Base-by-base conservation (phyloP, 176 grass and related monocot genomes). In the Aegilops umbellulata region DNA sequence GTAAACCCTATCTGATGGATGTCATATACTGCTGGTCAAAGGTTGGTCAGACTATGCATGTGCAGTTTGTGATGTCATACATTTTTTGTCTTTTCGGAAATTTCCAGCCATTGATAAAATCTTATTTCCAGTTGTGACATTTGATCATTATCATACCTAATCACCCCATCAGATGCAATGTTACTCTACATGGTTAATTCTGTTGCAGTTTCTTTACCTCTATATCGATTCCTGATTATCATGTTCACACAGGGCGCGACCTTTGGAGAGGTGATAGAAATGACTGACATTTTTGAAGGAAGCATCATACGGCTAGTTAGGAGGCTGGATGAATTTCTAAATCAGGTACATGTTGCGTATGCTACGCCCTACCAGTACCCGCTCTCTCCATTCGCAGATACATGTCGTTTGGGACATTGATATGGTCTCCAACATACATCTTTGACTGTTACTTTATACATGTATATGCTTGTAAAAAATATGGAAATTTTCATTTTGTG, bases 1-100 rank as follows among this genome's bases (percentile, higher is more conserved):
- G 86, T 84, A 92, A 82, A 71, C 97, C 97, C 35, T 97, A 93
- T 71, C 83, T 94, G 69, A 99, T 99, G 94, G 97, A 99, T 86
- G 94, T 97, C 60, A 93, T 99, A 84, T 97, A 96, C 86, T 99
- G 92, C 83, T 99, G 97, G 94, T 99, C 97, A 88, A 99, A 91
- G 94, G 97, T 99, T 47, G 24, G 84, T 95, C n/a, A 71, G 46
- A 39, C 15, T 82, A 55, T 67, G 51, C 53, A 58, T 22, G 53
- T 25, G 17, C 55, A 78, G 16, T 53, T 57, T 12, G 13, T 79
- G 57, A 34, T 79, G 14, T 62, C 83, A 60, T 25, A 89, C 38
- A 65, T 10, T 1, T 61, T 5, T 11, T 13, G 36, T 8, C 19
- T 61, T 88, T 77, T 41, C 77, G 23, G 42, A 83, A 58, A 35